Evolutionary conservation across 805 yeast genomes (phyloP), one percentile per base, ranked within the genome.

Genomic region (Scheffersomyces lignosus): DNA sequence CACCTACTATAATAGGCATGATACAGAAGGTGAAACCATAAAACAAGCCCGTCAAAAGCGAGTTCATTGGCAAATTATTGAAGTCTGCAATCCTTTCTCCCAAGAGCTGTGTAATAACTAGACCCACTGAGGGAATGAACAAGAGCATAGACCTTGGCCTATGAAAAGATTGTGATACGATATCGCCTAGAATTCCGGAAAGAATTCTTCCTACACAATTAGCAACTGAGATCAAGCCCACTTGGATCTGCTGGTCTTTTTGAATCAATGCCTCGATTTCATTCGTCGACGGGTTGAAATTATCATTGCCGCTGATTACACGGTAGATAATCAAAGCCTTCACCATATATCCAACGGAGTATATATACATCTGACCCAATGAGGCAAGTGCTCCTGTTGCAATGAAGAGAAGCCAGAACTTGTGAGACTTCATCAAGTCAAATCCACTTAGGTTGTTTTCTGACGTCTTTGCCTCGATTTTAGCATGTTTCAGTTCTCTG

Each of bases 1-100:
- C 91, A 13, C 87, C 76, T n/a, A 83, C 73, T 15, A 86, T 76
- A n/a, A 85, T 78, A 4, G 95, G 93, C 59, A 77, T 74, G 6
- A 83, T 70, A 33, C 90, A 84, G 61, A 83, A 83, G 15, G 81
- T 70, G 44, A 79, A 74, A 1, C 95, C 95, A 59, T 86, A 86
- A 27, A 81, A 83, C 25, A 81, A 64, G 0, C 95, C 95, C 20
- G 77, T 72, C 14, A 77, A 51, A n/a, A 73, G 54, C 1, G 90
- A 80, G 16, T 74, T 63, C 20, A 70, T 28, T 59, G 81, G 70
- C 47, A 86, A 56, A 16, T 45, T 37, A 2, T 56, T 47, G 37
- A 71, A 64, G 15, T 61, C 55, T 12, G 54, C 44, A 9, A 68
- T 49, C 1, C 41, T 29, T 17, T 57, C 56, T 3, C 80, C 82